A percentile compares a stretch with the other conserved stretches of the same genome.
Evolutionary conservation across 1,284 basidiomycete genomes (phyloP).

Genomic region (Trichosporon sp.): DNA sequence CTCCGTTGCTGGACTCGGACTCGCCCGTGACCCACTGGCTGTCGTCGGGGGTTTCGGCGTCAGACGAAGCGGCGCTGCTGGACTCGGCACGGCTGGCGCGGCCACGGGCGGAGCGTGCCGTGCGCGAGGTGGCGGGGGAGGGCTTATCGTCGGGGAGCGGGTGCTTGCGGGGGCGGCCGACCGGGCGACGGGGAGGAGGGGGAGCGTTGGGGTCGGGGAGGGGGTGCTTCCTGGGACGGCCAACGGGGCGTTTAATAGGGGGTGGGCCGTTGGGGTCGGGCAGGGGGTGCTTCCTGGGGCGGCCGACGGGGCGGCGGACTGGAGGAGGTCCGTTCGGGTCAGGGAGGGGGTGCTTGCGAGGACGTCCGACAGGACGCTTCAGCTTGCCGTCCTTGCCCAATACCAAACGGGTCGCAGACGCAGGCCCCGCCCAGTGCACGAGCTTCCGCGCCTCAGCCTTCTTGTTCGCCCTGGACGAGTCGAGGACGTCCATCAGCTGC

Average conservation of each 20-base stretch:
- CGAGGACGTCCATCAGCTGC: background rate
- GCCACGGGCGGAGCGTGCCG: background rate
- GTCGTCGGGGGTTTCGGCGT: background rate
- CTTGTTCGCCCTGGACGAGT: background rate
- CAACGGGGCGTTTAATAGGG: slow-evolving; percentile 13
- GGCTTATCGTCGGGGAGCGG: background rate
- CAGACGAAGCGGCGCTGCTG: background rate
- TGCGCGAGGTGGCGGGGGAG: background rate
- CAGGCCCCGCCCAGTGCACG: slow-evolving; percentile 1
- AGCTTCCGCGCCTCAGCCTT: slow-evolving; percentile 1
- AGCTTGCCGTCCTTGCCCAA: slow-evolving; percentile 2
- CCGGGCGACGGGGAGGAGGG: slow-evolving; percentile 5
- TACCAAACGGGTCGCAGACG: background rate
- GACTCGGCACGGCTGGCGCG: background rate
- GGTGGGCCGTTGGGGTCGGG: background rate
- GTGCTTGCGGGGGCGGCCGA: slow-evolving; percentile 16
- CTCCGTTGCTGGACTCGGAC: background rate
- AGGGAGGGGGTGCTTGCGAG: slow-evolving; percentile 18
- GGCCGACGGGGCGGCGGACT: slow-evolving; percentile 3
- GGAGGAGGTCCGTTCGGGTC: slow-evolving; percentile 6
- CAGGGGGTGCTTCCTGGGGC: slow-evolving; percentile 1
- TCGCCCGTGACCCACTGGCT: background rate
- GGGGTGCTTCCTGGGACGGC: slow-evolving; percentile 15
- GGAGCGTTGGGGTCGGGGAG: slow-evolving; percentile 1
- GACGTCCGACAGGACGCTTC: slow-evolving; percentile 16